phyloP scores from a whole-genome alignment of 345 rosid species.

The Trapa bicornis region DNA sequence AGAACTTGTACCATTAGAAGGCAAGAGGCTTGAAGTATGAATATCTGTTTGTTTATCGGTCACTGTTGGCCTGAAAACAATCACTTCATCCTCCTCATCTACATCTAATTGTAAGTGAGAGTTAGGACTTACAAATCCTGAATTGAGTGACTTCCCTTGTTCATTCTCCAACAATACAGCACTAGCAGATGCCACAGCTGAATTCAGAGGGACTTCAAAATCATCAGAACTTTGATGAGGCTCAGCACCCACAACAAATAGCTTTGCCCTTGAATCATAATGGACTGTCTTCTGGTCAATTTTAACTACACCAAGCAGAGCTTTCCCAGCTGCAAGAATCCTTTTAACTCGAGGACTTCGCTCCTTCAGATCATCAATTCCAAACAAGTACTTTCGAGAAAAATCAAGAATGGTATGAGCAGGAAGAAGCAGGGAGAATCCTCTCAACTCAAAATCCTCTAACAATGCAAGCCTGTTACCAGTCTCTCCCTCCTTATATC shows the following conservation, averaged over 20 bases:
- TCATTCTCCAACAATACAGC: slow-evolving; percentile 24
- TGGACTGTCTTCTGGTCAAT: slow-evolving; percentile 44
- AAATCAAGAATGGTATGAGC: slow-evolving; percentile 82
- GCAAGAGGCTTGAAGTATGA: slow-evolving; percentile 24
- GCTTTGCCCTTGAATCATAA: slow-evolving; percentile 60
- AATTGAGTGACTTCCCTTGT: slow-evolving; percentile 16
- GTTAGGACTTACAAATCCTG: slow-evolving; percentile 22
- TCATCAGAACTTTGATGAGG: slow-evolving; percentile 30
- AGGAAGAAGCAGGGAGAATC: slow-evolving; percentile 75
- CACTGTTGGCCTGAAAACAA: slow-evolving; percentile 75
- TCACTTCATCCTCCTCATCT: slow-evolving; percentile 88
- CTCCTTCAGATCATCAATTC: slow-evolving; percentile 41
- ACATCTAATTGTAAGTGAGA: slow-evolving; percentile 34
- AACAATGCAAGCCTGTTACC: slow-evolving; percentile 76
- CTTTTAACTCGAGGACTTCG: slow-evolving; percentile 56
- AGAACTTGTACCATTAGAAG: slow-evolving; percentile 31
- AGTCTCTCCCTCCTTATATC: slow-evolving; percentile 82
- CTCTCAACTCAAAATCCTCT: slow-evolving; percentile 92
- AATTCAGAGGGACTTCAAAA: slow-evolving; percentile 15
- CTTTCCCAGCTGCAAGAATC: slow-evolving; percentile 80
- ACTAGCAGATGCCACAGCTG: slow-evolving; percentile 17
- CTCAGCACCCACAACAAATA: slow-evolving; percentile 64
- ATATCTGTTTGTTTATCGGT: slow-evolving; percentile 45
- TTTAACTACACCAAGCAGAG: slow-evolving; percentile 42
- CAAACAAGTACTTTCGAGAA: slow-evolving; percentile 56